phyloP scores from a whole-genome alignment of 192 early-diverging fungal genomes.

The Geranomyces michiganensis region DNA sequence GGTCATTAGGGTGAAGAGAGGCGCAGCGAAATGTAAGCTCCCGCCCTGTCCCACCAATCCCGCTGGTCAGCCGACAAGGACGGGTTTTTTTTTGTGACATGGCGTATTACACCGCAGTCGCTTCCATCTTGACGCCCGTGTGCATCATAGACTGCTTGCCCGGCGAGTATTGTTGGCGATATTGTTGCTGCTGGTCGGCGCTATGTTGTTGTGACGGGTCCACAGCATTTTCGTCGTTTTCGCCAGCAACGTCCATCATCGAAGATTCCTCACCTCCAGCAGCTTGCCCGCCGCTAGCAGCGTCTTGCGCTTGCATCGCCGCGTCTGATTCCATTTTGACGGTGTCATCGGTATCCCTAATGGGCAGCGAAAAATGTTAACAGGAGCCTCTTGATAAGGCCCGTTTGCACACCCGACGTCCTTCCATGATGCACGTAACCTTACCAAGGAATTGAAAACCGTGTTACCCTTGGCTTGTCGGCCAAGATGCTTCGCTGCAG shows the following conservation, averaged over 20 bases:
- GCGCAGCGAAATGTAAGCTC: no score
- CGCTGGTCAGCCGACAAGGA: no score
- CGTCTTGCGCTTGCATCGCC: not conserved
- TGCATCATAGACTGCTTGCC: not conserved
- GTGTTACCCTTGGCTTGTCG: conserved; percentile 89
- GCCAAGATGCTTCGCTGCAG: conserved; percentile 85
- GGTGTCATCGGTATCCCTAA: conserved; percentile 5
- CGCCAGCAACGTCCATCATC: not conserved
- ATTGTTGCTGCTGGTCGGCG: not conserved
- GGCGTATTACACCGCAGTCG: not conserved
- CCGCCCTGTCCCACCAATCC: no score
- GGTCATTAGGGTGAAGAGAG: no score
- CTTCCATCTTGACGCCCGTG: conserved; percentile 4
- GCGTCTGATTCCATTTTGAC: not conserved
- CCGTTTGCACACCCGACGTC: no score
- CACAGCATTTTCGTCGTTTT: conserved; percentile 22
- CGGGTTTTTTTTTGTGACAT: no score
- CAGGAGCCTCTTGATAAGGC: no score
- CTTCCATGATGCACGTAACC: conserved; percentile 9
- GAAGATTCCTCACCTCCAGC: not conserved
- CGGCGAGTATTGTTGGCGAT: not conserved
- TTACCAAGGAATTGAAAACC: conserved; percentile 70
- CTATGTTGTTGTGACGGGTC: not conserved
- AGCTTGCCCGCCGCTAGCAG: not conserved
- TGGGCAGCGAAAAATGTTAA: no score